Percentiles rank a stretch among this genome's conserved stretches.
Conservation (phyloP, 2,329 filamentous ascomycete genomes). For the Fusarium sp. region DNA sequence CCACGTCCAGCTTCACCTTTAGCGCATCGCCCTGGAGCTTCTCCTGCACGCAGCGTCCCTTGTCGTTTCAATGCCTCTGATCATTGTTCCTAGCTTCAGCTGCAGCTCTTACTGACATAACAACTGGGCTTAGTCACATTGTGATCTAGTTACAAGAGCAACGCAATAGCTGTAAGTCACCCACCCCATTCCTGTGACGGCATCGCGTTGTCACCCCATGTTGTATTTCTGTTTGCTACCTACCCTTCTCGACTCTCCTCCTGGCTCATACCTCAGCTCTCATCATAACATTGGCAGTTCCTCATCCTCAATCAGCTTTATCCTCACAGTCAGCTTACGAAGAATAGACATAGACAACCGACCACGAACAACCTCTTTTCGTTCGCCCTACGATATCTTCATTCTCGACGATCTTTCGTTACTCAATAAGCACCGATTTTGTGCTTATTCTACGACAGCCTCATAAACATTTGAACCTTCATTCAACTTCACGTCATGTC, state of each 20-base stretch:
- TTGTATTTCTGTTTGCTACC: slow-evolving; percentile 5
- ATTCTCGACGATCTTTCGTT: slow-evolving; percentile 78
- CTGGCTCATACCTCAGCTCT: background rate
- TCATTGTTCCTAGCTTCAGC: slow-evolving; percentile 15
- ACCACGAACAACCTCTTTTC: slow-evolving; percentile 68
- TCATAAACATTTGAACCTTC: background rate
- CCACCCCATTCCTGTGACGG: slow-evolving; percentile 12
- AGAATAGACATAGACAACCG: slow-evolving; percentile 73
- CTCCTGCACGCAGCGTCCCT: slow-evolving; percentile 37
- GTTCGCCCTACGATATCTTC: slow-evolving; percentile 73
- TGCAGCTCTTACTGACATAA: slow-evolving; percentile 37
- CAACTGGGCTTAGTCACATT: slow-evolving; percentile 26
- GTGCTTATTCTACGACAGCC: slow-evolving; percentile 24
- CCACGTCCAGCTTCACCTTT: slow-evolving; percentile 45
- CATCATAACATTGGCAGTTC: background rate
- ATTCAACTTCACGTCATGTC: slow-evolving; percentile 68
- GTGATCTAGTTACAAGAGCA: slow-evolving; percentile 22
- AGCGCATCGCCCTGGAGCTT: slow-evolving; percentile 36
- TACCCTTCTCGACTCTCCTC: background rate
- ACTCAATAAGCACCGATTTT: slow-evolving; percentile 64
- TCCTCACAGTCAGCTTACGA: slow-evolving; percentile 66
- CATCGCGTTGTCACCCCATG: slow-evolving; percentile 20
- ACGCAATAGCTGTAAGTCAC: slow-evolving; percentile 43
- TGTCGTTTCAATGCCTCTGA: slow-evolving; percentile 36
- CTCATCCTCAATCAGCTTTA: slow-evolving; percentile 52